Percentiles rank a stretch among this genome's conserved stretches.
These are phyloP conservation scores for Diaporthe batatas DNA, from an alignment of 2,329 filamentous ascomycete genomes.

Conservation along the genomic window DNA sequence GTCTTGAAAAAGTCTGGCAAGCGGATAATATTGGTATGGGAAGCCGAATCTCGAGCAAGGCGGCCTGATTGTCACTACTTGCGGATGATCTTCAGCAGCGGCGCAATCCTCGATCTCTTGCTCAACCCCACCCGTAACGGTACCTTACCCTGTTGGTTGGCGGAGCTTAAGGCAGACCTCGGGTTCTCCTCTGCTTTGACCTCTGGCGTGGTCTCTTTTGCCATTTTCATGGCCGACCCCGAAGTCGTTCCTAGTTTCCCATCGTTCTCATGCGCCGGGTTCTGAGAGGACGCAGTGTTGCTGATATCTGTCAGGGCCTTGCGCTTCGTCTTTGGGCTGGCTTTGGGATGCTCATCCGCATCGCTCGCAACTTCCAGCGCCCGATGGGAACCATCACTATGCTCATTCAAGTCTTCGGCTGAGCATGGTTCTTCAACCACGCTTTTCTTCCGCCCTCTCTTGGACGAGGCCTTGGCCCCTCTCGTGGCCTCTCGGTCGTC, in stretches of 20 bases:
- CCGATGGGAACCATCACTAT: background rate
- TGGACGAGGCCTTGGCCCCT: constrained; percentile 19
- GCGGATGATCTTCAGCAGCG: constrained; percentile 63
- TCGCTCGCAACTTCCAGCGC: background rate
- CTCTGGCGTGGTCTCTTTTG: constrained; percentile 41
- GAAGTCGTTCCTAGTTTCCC: background rate
- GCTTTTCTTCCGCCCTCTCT: constrained; percentile 38
- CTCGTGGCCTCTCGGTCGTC: background rate
- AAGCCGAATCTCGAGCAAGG: background rate
- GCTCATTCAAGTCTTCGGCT: background rate
- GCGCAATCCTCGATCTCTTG: constrained; percentile 63
- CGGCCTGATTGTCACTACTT: constrained; percentile 48
- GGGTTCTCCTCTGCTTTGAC: constrained; percentile 38
- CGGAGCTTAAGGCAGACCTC: constrained; percentile 31
- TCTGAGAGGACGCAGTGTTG: constrained; percentile 17
- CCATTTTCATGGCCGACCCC: background rate
- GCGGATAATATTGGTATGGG: background rate
- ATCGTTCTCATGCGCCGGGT: background rate
- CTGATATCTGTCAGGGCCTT: constrained; percentile 39
- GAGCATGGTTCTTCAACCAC: constrained; percentile 21
- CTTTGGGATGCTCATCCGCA: background rate
- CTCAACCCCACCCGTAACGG: constrained; percentile 65
- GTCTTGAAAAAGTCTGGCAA: background rate
- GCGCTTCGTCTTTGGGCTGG: background rate
- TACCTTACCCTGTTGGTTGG: constrained; percentile 52